Evolutionary conservation across 139 green algal genomes (phyloP).

Genomic region (Chlamydomonas sphaeroides): DNA sequence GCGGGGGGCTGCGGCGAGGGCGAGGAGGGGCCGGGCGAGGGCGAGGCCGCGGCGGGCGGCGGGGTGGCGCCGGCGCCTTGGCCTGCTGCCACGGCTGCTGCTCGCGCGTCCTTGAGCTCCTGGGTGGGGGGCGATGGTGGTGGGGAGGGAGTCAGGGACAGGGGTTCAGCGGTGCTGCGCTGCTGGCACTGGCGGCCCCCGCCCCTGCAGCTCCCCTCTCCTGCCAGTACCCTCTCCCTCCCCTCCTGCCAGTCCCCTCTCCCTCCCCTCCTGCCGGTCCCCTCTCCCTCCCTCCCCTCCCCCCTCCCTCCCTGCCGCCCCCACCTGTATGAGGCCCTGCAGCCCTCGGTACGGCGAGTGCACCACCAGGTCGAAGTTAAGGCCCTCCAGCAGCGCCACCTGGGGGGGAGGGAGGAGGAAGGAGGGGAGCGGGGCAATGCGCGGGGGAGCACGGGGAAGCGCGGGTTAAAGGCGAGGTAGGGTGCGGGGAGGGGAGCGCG

Average conservation of each 20-base stretch:
- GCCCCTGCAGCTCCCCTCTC: too few species aligned
- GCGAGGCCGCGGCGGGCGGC: not conserved
- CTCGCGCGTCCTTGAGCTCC: conserved; percentile 17
- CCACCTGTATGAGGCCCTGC: conserved; percentile 67
- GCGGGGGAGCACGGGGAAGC: too few species aligned
- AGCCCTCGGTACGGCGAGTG: conserved; percentile 75
- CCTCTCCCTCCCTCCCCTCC: too few species aligned
- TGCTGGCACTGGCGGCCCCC: too few species aligned
- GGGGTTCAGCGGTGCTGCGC: too few species aligned
- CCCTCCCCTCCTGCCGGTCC: not conserved
- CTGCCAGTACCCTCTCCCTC: not conserved
- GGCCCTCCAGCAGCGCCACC: conserved; percentile 66
- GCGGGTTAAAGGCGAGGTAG: too few species aligned
- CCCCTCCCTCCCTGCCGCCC: not conserved
- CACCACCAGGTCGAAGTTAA: conserved; percentile 86
- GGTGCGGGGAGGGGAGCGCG: too few species aligned
- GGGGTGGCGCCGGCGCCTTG: not conserved
- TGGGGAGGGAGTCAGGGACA: not conserved
- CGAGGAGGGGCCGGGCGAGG: not conserved
- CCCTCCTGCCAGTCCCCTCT: not conserved
- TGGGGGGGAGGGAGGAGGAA: not conserved
- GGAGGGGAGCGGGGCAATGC: too few species aligned
- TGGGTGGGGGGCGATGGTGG: not conserved
- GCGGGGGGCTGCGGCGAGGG: not conserved
- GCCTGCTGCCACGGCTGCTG: too few species aligned